Percentiles rank a stretch among this genome's conserved stretches.
Conservation (phyloP, 805 yeast species). For the Tetrapisispora iriomotensis region DNA sequence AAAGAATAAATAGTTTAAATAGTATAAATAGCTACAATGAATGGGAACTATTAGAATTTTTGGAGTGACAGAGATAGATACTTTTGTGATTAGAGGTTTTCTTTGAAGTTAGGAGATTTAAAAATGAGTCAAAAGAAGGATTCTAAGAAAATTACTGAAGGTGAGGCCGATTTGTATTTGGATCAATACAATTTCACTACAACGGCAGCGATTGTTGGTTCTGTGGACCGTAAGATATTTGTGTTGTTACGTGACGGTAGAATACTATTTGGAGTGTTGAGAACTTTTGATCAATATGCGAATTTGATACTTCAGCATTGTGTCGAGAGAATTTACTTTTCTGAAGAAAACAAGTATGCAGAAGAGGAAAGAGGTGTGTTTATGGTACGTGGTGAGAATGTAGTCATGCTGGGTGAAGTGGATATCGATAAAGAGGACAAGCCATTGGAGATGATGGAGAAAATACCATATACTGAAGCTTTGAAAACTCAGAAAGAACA, state of each 20-base stretch:
- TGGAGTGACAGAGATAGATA: too few species aligned
- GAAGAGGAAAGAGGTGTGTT: constrained; percentile 73
- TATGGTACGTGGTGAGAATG: constrained; percentile 92
- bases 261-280: constrained; percentile 73
- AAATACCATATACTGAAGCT: constrained; percentile 55
- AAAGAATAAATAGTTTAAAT: too few species aligned
- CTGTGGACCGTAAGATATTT: constrained; percentile 72
- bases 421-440: constrained; percentile 80
- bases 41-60: too few species aligned
- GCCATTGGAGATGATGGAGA: constrained; percentile 46
- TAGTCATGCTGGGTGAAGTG: constrained; percentile 86
- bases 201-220: constrained; percentile 82
- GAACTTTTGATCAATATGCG: constrained; percentile 93
- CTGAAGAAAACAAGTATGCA: constrained; percentile 48
- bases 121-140: constrained; percentile 5
- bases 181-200: constrained; percentile 80
- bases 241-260: constrained; percentile 87
- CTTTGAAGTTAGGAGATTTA: background rate
- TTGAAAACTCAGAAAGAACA: constrained; percentile 32
- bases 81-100: too few species aligned
- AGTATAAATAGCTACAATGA: too few species aligned
- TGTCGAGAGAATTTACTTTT: constrained; percentile 68
- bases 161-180: constrained; percentile 50
- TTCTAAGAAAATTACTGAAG: constrained; percentile 29
- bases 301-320: constrained; percentile 89